These are phyloP conservation scores for Viola pubescens DNA, from an alignment of 441 rosid genomes.

Conservation along the genomic window DNA sequence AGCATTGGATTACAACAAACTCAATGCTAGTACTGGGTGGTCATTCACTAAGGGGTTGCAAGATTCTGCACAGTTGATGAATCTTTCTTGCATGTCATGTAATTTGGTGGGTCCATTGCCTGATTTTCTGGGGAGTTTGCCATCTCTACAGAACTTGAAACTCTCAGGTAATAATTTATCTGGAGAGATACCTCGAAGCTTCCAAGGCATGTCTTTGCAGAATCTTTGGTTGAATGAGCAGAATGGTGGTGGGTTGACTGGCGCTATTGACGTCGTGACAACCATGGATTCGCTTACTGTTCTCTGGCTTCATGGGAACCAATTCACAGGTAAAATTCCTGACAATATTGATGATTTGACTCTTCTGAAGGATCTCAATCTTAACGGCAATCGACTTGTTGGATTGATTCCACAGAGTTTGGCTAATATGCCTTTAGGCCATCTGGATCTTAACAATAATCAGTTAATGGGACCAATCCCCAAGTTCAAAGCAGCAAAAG, in stretches of 20 bases:
- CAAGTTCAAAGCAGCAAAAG: conserved; percentile 34
- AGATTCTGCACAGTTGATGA: conserved; percentile 46
- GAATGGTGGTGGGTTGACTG: conserved; percentile 34
- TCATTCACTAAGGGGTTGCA: conserved; percentile 38
- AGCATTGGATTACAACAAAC: conserved; percentile 56
- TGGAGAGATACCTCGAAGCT: conserved; percentile 48
- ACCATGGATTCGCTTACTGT: conserved; percentile 37
- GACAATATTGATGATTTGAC: conserved; percentile 41
- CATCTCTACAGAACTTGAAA: conserved; percentile 40
- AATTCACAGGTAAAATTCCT: conserved; percentile 60
- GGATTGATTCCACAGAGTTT: conserved; percentile 54
- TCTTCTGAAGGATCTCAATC: conserved; percentile 49
- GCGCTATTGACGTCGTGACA: conserved; percentile 47
- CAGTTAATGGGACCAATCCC: conserved; percentile 67
- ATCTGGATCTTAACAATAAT: conserved; percentile 54
- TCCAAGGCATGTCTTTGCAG: conserved; percentile 32
- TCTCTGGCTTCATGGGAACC: conserved; percentile 72
- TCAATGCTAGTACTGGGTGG: conserved; percentile 56
- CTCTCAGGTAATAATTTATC: conserved; percentile 46
- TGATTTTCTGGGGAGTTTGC: conserved; percentile 46
- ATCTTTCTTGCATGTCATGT: conserved; percentile 50
- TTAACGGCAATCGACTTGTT: conserved; percentile 46
- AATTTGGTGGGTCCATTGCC: conserved; percentile 59
- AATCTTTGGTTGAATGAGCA: conserved; percentile 61
- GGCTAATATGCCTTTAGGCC: conserved; percentile 34